Base-by-base conservation (phyloP, 2,329 filamentous ascomycete genomes). In the Juglanconis sp. region DNA sequence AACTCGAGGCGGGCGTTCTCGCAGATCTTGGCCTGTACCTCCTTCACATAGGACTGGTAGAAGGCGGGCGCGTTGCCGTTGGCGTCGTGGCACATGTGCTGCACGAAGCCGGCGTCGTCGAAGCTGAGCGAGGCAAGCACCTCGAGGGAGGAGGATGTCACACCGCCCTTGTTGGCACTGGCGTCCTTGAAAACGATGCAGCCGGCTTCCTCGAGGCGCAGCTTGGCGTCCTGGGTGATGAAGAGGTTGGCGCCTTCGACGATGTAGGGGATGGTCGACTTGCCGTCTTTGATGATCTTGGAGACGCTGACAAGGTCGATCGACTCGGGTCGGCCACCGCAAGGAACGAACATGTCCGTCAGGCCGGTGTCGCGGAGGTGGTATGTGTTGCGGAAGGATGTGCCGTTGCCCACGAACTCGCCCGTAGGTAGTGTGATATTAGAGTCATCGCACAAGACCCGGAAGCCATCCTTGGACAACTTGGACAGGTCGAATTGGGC, bases 201-300 rank as follows among this genome's bases (percentile, higher is more conserved):
- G 62, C 95, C 95, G n/a, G 94, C 93, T 68, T 92, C 89, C 78
- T 99, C 95, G 13, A 99, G 86, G 31, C 92, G 90, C 58, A 98
- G 84, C 80, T 98, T 98, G 68, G 94, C 94, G 70, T 99, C 95
- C 76, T 99, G 95, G 0, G 95, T 97, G 77, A 99, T 96, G 84
- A 99, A 99, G 57, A 99, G 82, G 74, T 98, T 99, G 75, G 95
- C 95, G 56, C 95, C 95, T 77, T 99, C 95, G 49, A 99, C 94
- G 57, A 99, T 95, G 78, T 96, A 99, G 1, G 94, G 93, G 63
- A 99, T 89, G 10, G 84, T 86, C 30, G 85, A 83, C 79, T 96
- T 97, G 77, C 93, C 92, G 64, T 96, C 87, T 72, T 89, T 87
- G 75, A 99, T 98, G 64, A 99, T 84, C 73, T 90, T 91, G 76